A percentile compares a stretch with the other conserved stretches of the same genome.
Conservation (phyloP, 306 rosid species). For the Ochetophila trinervis region DNA sequence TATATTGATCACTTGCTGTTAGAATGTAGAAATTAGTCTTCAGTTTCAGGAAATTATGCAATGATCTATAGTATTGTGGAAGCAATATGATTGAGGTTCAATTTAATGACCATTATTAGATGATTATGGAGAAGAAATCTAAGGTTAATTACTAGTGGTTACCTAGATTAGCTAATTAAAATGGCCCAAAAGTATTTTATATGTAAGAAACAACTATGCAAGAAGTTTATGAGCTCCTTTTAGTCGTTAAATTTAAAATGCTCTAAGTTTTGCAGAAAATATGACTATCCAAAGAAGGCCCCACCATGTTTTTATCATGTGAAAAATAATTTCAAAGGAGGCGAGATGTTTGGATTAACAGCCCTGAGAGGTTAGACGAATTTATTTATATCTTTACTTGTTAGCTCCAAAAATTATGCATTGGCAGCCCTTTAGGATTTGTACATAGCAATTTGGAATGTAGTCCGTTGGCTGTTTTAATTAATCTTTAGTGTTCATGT, state of each 20-base stretch:
- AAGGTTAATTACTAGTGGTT: neutral
- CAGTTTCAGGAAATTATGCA: slow-evolving; percentile 7
- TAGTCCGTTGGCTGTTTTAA: slow-evolving; percentile 15
- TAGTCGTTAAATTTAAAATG: slow-evolving; percentile 12
- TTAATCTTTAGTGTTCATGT: slow-evolving; percentile 31
- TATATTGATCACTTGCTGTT: slow-evolving; percentile 13
- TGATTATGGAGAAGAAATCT: slow-evolving; percentile 2
- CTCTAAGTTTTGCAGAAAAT: slow-evolving; percentile 48
- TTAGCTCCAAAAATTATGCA: slow-evolving; percentile 5
- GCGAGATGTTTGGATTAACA: slow-evolving; percentile 96
- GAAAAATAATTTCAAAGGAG: slow-evolving; percentile 85
- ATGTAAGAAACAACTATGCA: neutral
- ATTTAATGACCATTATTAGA: slow-evolving; percentile 9
- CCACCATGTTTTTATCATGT: slow-evolving; percentile 91
- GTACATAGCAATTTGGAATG: slow-evolving; percentile 7
- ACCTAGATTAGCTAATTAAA: too few species aligned
- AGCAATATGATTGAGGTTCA: neutral
- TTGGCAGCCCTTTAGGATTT: slow-evolving; percentile 1
- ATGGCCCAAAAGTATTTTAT: neutral
- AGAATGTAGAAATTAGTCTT: neutral
- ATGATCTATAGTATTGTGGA: slow-evolving; percentile 1
- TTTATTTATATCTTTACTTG: slow-evolving; percentile 6
- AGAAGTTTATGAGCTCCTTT: neutral
- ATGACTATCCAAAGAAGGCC: slow-evolving; percentile 71
- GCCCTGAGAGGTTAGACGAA: slow-evolving; percentile 79